Conservation (phyloP, 495 filamentous ascomycete species). For the Hypoxylon crocopeplum region DNA sequence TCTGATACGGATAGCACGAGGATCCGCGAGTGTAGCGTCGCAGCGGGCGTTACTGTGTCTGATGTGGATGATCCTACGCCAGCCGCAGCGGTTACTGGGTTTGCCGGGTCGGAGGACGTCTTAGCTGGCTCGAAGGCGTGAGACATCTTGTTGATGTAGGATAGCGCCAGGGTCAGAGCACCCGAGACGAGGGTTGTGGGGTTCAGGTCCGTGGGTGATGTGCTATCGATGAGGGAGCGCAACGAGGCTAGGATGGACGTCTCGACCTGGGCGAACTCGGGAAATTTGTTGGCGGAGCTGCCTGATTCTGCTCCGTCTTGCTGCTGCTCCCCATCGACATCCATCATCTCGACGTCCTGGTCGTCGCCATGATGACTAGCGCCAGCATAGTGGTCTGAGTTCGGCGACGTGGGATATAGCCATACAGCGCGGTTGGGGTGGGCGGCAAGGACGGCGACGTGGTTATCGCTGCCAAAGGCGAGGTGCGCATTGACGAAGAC, state of each 20-base stretch:
- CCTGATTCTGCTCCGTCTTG: constrained; percentile 42
- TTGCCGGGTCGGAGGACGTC: constrained; percentile 37
- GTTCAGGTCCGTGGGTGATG: constrained; percentile 63
- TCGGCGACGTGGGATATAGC: constrained; percentile 73
- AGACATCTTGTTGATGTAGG: constrained; percentile 77
- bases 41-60: constrained; percentile 37
- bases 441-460: constrained; percentile 89
- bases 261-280: constrained; percentile 86
- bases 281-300: constrained; percentile 91
- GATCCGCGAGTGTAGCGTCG: constrained; percentile 79
- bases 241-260: constrained; percentile 75
- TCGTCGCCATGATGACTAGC: constrained; percentile 14
- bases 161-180: constrained; percentile 85
- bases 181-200: constrained; percentile 83
- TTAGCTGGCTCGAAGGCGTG: constrained; percentile 46
- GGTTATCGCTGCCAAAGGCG: constrained; percentile 89
- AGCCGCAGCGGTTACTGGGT: constrained; percentile 32
- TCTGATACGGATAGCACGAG: constrained; percentile 82
- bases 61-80: background rate
- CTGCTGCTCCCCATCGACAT: constrained; percentile 43
- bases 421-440: constrained; percentile 84
- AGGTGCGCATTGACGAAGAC: constrained; percentile 97
- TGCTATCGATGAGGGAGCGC: constrained; percentile 69
- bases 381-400: constrained; percentile 22
- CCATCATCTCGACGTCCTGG: constrained; percentile 55